Evolutionary conservation across 345 rosid genomes (phyloP).

Genomic region (Psidium friedrichsthalianum): DNA sequence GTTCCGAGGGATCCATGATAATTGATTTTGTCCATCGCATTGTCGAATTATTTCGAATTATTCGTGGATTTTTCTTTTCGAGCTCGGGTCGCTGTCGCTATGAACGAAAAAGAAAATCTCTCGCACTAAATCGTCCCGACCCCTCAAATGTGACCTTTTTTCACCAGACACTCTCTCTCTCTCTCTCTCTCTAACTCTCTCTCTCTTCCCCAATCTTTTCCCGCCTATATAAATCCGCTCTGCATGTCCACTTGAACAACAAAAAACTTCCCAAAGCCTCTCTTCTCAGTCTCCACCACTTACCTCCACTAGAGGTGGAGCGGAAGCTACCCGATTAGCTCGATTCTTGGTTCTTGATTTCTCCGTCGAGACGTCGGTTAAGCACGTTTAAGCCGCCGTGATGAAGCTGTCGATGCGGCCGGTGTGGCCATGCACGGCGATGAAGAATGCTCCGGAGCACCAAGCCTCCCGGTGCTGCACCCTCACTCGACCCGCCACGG

Average conservation of each 20-base stretch:
- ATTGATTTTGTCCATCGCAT: no score
- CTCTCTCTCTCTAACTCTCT: background rate
- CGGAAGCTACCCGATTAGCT: background rate
- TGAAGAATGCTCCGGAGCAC: background rate
- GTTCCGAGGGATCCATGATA: no score
- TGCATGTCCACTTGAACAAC: background rate
- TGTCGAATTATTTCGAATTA: background rate
- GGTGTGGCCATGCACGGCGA: background rate
- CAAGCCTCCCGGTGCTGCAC: background rate
- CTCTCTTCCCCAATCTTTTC: background rate
- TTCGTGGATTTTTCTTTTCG: background rate
- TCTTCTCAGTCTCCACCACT: background rate
- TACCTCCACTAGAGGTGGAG: background rate
- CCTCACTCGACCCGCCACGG: background rate
- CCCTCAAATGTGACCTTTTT: background rate
- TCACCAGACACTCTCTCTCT: background rate
- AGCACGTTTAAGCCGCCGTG: background rate
- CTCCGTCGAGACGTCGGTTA: background rate
- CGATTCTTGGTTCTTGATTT: background rate
- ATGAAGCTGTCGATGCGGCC: background rate
- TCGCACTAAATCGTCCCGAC: background rate
- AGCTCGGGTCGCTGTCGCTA: rapidly evolving
- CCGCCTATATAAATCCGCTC: background rate
- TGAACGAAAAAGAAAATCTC: rapidly evolving
- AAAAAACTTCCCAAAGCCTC: background rate